phyloP scores from a whole-genome alignment of 768 basidiomycete species.

The Tephrocybe sp. region DNA sequence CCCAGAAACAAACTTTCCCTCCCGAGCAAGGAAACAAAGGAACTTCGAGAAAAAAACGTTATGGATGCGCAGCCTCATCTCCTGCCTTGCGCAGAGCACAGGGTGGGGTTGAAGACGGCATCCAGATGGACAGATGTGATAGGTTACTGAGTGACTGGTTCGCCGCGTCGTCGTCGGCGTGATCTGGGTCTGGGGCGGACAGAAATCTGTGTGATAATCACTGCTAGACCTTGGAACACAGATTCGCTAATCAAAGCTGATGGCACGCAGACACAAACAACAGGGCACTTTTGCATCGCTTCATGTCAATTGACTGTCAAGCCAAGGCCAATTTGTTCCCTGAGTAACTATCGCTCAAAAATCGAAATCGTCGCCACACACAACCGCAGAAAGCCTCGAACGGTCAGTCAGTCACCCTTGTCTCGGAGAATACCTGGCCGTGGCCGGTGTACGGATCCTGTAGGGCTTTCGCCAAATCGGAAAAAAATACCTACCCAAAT shows the following conservation, averaged over 20 bases:
- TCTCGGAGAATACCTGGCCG: background rate
- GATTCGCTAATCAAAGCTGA: background rate
- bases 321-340: background rate
- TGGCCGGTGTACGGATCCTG: slow-evolving; percentile 8
- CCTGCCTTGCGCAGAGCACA: background rate
- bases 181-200: too few relatives aligned
- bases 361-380: background rate
- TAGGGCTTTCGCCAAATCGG: background rate
- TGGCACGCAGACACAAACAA: background rate
- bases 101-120: background rate
- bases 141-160: too few relatives aligned
- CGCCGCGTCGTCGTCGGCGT: too few relatives aligned
- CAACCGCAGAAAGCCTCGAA: background rate
- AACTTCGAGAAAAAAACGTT: too few relatives aligned
- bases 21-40: too few relatives aligned
- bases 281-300: background rate
- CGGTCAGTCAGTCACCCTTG: background rate
- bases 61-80: too few relatives aligned
- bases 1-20: too few relatives aligned
- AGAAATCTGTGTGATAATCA: too few relatives aligned
- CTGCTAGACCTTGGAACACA: too few relatives aligned
- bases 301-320: background rate
- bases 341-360: background rate
- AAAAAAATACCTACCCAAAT: background rate
- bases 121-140: too few relatives aligned